phyloP scores from a whole-genome alignment of 2,329 filamentous ascomycete genomes.

The Ophiostoma tasmaniense region DNA sequence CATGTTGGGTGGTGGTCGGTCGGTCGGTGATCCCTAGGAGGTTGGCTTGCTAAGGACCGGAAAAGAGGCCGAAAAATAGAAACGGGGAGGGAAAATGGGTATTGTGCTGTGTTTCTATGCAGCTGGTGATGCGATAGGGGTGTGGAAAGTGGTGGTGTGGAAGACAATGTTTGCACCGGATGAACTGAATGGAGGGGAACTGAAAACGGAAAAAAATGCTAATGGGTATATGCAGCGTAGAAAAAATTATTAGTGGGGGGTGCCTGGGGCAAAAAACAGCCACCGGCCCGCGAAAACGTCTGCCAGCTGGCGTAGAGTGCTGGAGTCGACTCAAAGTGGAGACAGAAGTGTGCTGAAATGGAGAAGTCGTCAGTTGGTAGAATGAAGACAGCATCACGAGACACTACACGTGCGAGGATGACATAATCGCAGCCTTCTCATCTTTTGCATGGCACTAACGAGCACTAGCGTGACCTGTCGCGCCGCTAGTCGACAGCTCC shows the following conservation, averaged over 20 bases:
- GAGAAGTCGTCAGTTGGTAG: too few relatives aligned
- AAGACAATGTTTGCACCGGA: not conserved
- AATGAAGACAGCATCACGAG: not conserved
- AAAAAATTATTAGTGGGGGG: slow-evolving; percentile 20
- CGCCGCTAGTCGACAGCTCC: slow-evolving; percentile 4
- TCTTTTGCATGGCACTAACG: not conserved
- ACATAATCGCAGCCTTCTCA: not conserved
- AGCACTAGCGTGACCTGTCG: not conserved
- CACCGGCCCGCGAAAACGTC: not conserved
- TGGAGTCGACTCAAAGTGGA: too few relatives aligned
- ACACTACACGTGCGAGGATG: not conserved
- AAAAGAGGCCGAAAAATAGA: not conserved
- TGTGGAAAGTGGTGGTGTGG: not conserved
- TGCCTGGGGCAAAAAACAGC: slow-evolving; percentile 10
- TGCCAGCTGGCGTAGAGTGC: slow-evolving; percentile 3
- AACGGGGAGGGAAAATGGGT: not conserved
- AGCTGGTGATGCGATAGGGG: slow-evolving; percentile 11
- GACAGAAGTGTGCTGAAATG: too few relatives aligned
- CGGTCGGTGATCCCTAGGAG: slow-evolving; percentile 3
- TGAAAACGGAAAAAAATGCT: slow-evolving; percentile 17
- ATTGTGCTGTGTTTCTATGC: not conserved
- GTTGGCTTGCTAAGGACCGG: not conserved
- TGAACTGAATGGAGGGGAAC: slow-evolving; percentile 13
- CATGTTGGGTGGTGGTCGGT: slow-evolving; percentile 50
- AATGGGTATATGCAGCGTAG: not conserved